Evolutionary conservation across 2,329 filamentous ascomycete genomes (phyloP), one percentile per base, ranked within the genome.

Genomic region (Colletotrichum sp.): DNA sequence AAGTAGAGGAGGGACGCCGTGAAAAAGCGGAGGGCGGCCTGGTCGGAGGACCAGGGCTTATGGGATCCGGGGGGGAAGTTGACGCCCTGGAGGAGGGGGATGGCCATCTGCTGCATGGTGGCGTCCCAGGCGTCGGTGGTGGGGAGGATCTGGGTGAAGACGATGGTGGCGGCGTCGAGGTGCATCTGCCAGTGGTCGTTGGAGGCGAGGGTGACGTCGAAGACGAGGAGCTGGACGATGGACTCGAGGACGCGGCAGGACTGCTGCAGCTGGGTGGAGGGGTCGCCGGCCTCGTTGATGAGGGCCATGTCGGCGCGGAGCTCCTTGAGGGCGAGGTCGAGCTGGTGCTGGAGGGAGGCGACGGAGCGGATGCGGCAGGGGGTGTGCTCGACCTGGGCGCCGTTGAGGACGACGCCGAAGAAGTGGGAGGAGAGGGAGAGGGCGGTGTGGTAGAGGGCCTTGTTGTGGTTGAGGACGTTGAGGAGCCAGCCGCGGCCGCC

Each of bases 401-500:
- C 82, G 73, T 83, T 82, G 71, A 88, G 82, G 39, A 87, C 81
- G 39, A 89, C 83, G 77, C 86, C 87, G 79, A 90, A 89, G 81
- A 91, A 92, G 81, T 91, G 92, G 2, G 89, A 87, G 1, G 89
- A 88, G 27, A 93, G 85, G 30, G 89, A 89, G 22, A 92, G 84
- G 62, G 88, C 87, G 3, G 89, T 89, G 80, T 92, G 90, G 81
- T 89, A 91, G 25, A 92, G 85, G 2, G 90, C 86, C 76, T 88
- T 90, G 81, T 91, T 92, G 75, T 86, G 88, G 71, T 90, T 86
- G 12, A 93, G 84, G 56, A 91, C 84, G 34, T 89, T 87, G 43
- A 93, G 83, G 32, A 93, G 85, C 92, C 91, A 93, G 30, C 89
- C 88, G 65, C 89, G 87, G 16, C 91, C 91, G n/a, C 90, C 89